Conservation (phyloP, 208 protist genomes). For the Endotrypanum monterogeii region DNA sequence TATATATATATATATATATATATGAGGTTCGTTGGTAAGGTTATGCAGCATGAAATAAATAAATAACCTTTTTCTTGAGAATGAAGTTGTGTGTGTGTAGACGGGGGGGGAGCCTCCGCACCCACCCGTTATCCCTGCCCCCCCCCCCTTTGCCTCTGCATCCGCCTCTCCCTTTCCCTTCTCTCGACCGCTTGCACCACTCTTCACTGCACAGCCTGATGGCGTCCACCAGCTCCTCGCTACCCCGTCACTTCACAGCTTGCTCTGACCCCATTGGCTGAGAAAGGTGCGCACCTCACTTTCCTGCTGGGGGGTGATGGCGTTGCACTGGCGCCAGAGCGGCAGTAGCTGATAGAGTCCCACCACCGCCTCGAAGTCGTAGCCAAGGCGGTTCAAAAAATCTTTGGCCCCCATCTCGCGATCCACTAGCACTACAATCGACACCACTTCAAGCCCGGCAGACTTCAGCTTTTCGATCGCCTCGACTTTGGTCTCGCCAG, state of each 20-base stretch:
- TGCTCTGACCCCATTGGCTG: conserved; percentile 55
- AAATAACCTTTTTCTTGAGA: too few relatives aligned
- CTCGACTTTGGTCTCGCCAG: conserved; percentile 94
- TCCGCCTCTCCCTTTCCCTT: too few relatives aligned
- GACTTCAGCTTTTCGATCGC: conserved; percentile 90
- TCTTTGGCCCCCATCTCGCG: conserved; percentile 95
- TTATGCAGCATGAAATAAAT: too few relatives aligned
- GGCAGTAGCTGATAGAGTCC: conserved; percentile 79
- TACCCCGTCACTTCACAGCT: conserved; percentile 41
- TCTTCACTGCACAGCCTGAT: too few relatives aligned
- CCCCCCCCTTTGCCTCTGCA: too few relatives aligned
- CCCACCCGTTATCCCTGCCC: too few relatives aligned
- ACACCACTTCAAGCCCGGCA: conserved; percentile 82
- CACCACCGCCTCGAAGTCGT: conserved; percentile 84
- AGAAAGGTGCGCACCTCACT: conserved; percentile 63
- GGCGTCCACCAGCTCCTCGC: too few relatives aligned
- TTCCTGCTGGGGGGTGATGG: conserved; percentile 70
- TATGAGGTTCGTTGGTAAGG: too few relatives aligned
- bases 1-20: too few relatives aligned
- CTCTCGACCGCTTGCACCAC: too few relatives aligned
- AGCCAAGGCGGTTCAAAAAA: conserved; percentile 81
- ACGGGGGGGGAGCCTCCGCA: too few relatives aligned
- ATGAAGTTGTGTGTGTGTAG: too few relatives aligned
- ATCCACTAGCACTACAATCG: conserved; percentile 95
- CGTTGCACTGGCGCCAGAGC: conserved; percentile 61